These are phyloP conservation scores for Lasiodiplodia theobromae DNA, from an alignment of 2,329 filamentous ascomycete genomes.

Conservation along the genomic window DNA sequence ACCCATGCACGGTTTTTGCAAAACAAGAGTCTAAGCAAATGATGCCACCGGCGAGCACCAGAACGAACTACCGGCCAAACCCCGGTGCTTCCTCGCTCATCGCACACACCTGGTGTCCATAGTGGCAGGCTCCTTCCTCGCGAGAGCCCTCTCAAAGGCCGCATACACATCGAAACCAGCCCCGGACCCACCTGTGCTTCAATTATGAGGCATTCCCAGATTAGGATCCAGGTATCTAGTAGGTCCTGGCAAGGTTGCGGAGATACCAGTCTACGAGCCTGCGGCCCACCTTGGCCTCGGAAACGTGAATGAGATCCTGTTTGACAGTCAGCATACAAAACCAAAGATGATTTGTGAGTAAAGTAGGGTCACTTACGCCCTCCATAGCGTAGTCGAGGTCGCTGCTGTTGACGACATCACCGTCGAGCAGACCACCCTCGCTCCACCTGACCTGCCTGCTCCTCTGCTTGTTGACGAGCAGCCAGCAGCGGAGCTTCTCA, in stretches of 20 bases:
- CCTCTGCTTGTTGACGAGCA: constrained; percentile 98
- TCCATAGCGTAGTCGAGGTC: constrained; percentile 98
- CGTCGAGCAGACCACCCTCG: constrained; percentile 87
- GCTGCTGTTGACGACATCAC: constrained; percentile 89
- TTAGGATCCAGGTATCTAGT: constrained; percentile 61
- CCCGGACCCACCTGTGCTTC: not conserved
- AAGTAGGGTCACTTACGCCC: constrained; percentile 68
- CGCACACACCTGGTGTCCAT: constrained; percentile 2
- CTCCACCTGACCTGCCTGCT: constrained; percentile 95
- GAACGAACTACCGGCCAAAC: not conserved
- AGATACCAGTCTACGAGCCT: constrained; percentile 99
- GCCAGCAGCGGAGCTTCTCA: constrained; percentile 92
- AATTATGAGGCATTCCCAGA: not conserved
- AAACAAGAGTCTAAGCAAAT: constrained; percentile 14
- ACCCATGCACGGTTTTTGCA: constrained; percentile 7
- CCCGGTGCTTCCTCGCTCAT: not conserved
- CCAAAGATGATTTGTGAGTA: not conserved
- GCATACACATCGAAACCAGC: not conserved
- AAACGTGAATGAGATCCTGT: constrained; percentile 96
- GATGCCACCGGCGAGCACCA: not conserved
- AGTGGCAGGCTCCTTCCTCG: not conserved
- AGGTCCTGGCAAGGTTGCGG: constrained; percentile 93
- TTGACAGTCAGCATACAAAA: constrained; percentile 35
- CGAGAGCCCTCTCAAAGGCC: not conserved
- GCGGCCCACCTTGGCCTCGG: constrained; percentile 96